Percentiles rank a stretch among this genome's conserved stretches.
phyloP scores from a whole-genome alignment of 257 asterid genomes.

The Paulownia fortunei region DNA sequence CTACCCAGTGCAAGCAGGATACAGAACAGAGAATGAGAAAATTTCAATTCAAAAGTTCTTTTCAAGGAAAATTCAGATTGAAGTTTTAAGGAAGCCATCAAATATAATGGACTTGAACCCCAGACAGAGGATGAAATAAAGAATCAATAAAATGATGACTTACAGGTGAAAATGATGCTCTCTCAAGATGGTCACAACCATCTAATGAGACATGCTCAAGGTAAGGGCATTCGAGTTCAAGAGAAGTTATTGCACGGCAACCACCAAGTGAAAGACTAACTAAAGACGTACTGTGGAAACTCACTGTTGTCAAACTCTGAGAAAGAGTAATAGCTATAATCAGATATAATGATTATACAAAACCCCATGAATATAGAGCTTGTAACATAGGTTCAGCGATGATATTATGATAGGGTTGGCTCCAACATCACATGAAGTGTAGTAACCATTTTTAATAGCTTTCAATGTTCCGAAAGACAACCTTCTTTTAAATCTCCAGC shows the following conservation, averaged over 20 bases:
- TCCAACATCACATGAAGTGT: constrained; percentile 4
- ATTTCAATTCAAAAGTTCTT: background rate
- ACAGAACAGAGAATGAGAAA: background rate
- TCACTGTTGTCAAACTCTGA: constrained; percentile 91
- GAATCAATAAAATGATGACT: constrained; percentile 36
- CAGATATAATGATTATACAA: constrained; percentile 15
- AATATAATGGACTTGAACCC: background rate
- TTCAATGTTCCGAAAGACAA: background rate
- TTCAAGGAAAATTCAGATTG: background rate
- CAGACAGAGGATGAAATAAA: background rate
- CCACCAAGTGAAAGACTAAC: constrained; percentile 91
- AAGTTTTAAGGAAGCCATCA: constrained; percentile 5
- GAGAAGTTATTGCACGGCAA: constrained; percentile 88
- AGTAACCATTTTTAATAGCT: background rate
- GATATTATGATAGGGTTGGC: background rate
- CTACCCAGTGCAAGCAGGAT: background rate
- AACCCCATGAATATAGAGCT: background rate
- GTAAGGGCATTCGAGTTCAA: constrained; percentile 77
- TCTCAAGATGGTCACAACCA: constrained; percentile 98
- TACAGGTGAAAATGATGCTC: constrained; percentile 88
- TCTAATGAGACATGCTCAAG: constrained; percentile 89
- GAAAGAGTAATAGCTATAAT: constrained; percentile 31
- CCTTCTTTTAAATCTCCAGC: background rate
- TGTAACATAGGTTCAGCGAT: background rate
- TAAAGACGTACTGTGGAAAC: constrained; percentile 73